phyloP scores from a whole-genome alignment of 2,329 filamentous ascomycete species.

The Alternaria sp. region DNA sequence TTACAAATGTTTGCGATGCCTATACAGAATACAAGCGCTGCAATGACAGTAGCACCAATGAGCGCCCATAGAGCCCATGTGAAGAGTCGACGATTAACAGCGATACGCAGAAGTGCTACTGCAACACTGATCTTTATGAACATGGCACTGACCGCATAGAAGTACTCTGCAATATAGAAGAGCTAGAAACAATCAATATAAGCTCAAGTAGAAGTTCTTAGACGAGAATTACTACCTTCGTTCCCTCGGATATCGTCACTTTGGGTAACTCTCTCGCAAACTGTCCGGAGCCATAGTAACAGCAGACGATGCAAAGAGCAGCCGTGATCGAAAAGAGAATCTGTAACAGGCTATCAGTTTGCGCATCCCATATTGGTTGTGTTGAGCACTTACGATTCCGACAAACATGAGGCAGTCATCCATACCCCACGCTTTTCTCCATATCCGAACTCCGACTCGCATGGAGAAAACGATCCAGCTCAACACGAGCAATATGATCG shows the following conservation, averaged over 20 bases:
- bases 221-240: constrained; percentile 20
- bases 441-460: constrained; percentile 29
- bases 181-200: constrained; percentile 12
- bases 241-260: constrained; percentile 23
- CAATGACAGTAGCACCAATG: constrained; percentile 25
- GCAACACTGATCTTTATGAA: constrained; percentile 35
- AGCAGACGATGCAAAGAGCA: constrained; percentile 31
- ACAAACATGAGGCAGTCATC: constrained; percentile 31
- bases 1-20: constrained; percentile 35
- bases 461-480: constrained; percentile 31
- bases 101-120: constrained; percentile 32
- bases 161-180: constrained; percentile 36
- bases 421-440: constrained; percentile 27
- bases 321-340: constrained; percentile 31
- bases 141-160: constrained; percentile 32
- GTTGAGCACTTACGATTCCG: constrained; percentile 25
- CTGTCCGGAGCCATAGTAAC: constrained; percentile 33
- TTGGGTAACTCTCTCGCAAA: constrained; percentile 20
- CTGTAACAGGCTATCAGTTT: constrained; percentile 14
- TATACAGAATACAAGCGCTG: constrained; percentile 29
- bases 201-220: not conserved
- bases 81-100: constrained; percentile 21
- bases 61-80: constrained; percentile 23
- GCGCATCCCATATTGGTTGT: not conserved
- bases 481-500: constrained; percentile 29